Conservation (phyloP, 768 basidiomycete species). For the Tylopilus vinaceipallidus region DNA sequence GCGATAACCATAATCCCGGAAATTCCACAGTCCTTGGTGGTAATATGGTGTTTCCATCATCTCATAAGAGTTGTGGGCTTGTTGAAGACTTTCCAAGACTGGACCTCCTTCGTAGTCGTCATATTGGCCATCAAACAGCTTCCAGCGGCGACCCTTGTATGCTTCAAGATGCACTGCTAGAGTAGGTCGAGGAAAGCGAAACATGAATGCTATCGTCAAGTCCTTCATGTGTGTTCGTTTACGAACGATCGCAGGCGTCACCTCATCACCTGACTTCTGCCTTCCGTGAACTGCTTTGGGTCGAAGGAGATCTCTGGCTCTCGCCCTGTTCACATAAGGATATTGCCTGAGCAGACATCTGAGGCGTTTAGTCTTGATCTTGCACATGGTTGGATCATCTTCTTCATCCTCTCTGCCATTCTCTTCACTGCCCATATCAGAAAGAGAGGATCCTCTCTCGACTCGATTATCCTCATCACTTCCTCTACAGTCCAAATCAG, state of each 20-base stretch:
- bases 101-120: background rate
- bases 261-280: no score
- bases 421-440: no score
- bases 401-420: no score
- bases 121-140: background rate
- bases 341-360: background rate
- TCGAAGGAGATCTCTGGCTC: background rate
- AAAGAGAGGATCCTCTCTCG: no score
- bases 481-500: no score
- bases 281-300: background rate
- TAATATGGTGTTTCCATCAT: constrained; percentile 1
- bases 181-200: background rate
- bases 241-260: no score
- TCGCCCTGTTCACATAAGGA: background rate
- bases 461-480: no score
- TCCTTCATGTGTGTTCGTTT: background rate
- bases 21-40: background rate
- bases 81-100: constrained; percentile 2
- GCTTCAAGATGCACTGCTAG: background rate
- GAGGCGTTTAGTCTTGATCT: no score
- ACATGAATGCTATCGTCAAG: background rate
- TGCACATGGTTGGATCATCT: no score
- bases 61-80: background rate
- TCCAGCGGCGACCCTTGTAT: background rate
- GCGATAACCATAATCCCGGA: constrained; percentile 4